These are phyloP conservation scores for Ophiocordyceps camponoti-leonardi DNA, from an alignment of 2,329 filamentous ascomycete species.

Conservation along the genomic window DNA sequence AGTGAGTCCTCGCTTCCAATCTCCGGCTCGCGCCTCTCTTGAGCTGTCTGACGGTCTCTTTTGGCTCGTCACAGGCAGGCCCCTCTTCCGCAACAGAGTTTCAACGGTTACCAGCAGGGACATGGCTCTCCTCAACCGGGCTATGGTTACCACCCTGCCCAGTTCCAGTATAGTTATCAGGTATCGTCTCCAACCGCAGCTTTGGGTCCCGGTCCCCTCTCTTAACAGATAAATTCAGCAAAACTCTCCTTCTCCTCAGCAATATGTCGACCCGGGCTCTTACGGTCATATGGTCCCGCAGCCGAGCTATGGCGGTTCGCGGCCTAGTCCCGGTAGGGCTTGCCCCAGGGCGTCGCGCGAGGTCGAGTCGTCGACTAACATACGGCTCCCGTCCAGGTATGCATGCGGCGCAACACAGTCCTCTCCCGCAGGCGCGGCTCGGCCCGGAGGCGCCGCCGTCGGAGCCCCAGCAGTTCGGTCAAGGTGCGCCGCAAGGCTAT, in stretches of 20 bases:
- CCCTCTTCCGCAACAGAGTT: constrained; percentile 5
- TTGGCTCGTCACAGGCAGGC: constrained; percentile 1
- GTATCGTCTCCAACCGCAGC: constrained; percentile 4
- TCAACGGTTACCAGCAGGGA: constrained; percentile 24
- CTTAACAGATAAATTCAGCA: constrained; percentile 15
- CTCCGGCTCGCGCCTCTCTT: neutral
- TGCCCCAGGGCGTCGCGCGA: neutral
- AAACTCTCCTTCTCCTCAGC: constrained; percentile 16
- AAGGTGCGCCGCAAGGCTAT: constrained; percentile 65
- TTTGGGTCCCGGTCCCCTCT: neutral
- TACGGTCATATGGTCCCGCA: constrained; percentile 17
- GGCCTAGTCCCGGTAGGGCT: constrained; percentile 24
- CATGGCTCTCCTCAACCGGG: constrained; percentile 31
- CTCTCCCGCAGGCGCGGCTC: constrained; percentile 1
- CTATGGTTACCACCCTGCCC: constrained; percentile 24
- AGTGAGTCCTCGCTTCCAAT: constrained; percentile 2
- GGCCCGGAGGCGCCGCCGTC: constrained; percentile 50
- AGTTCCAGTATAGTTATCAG: constrained; percentile 24
- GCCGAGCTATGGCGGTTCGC: constrained; percentile 24
- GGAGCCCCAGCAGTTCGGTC: constrained; percentile 55
- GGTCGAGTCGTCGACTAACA: neutral
- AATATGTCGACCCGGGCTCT: constrained; percentile 13
- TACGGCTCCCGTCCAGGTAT: constrained; percentile 4
- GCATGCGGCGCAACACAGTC: constrained; percentile 4
- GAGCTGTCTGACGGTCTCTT: neutral